Evolutionary conservation across 2,329 filamentous ascomycete species (phyloP), one percentile per base, ranked within the genome.

Genomic region (Colletotrichum sp.): DNA sequence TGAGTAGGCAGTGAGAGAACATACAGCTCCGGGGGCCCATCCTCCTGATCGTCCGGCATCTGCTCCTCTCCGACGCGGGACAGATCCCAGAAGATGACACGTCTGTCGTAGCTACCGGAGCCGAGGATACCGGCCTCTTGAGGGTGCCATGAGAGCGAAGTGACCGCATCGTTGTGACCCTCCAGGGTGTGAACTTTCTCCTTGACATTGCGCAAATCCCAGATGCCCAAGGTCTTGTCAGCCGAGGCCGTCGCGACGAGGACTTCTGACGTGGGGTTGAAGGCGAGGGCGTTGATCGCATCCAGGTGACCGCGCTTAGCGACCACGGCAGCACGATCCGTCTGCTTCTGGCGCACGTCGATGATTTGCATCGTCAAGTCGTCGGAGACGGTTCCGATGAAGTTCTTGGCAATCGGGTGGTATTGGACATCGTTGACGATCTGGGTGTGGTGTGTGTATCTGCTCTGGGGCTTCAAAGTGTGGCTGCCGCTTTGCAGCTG

Each of bases 391-490:
- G 95, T 96, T 78, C 96, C 98, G 77, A 99, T 95, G 78, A 98
- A 93, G 80, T 93, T 93, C 81, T 92, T 93, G 78, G 96, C 95
- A 59, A 96, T 91, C 10, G 96, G 96, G 81, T 99, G 96, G 83
- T 98, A 95, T 86, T 99, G 96, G 36, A 99, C 96, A 82, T 99
- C 97, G 84, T 99, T 99, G 83, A 99, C 97, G 70, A 97, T 95
- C 30, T 96, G 93, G 24, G 90, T 93, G 84, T 99, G 98, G 79
- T 98, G 95, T 1, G 93, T 96, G 86, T 97, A 99, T 52, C 92
- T 94, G 64, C 94, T 91, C 7, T 90, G 88, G 15, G 96, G 93
- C 80, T 92, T 92, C 68, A 99, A 88, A 34, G 90, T 90, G 82
- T 92, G 94, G 84, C 93, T 93, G 76, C 91, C 90, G 79, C 92